Percentiles rank a stretch among this genome's conserved stretches.
Evolutionary conservation across 169 alveolate species (phyloP).

Genomic region (Cryptosporidium sp.): DNA sequence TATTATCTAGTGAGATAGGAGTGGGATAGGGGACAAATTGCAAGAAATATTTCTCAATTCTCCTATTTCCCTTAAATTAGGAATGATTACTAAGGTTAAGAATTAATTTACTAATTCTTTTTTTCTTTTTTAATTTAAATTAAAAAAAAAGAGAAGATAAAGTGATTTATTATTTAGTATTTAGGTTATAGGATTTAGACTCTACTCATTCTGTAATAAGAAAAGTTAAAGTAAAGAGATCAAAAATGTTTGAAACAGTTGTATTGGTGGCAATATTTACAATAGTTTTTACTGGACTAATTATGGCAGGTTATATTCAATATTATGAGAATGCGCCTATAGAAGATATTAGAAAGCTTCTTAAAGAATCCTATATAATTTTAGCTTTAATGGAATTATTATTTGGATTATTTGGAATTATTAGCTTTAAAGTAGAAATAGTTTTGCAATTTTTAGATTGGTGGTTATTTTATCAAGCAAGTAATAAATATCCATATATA

Average conservation of each 20-base stretch:
- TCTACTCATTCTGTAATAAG: background rate
- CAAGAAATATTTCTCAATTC: background rate
- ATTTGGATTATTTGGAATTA: constrained; percentile 40
- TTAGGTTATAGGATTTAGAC: constrained; percentile 11
- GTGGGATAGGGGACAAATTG: background rate
- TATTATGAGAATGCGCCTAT: constrained; percentile 55
- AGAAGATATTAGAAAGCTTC: constrained; percentile 42
- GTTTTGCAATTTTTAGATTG: constrained; percentile 37
- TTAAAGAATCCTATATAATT: constrained; percentile 24
- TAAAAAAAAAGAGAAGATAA: background rate
- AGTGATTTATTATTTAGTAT: background rate
- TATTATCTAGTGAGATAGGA: background rate
- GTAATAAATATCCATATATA: constrained; percentile 50
- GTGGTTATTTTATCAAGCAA: constrained; percentile 68
- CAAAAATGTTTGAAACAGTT: constrained; percentile 20
- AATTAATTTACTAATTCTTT: background rate
- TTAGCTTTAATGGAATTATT: constrained; percentile 34
- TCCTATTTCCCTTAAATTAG: background rate
- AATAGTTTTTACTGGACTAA: constrained; percentile 5
- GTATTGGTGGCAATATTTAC: constrained; percentile 30
- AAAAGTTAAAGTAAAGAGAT: background rate
- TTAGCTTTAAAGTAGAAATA: constrained; percentile 13
- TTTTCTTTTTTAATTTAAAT: background rate
- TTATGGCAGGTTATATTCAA: constrained; percentile 33
- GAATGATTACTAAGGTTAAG: background rate